phyloP scores from a whole-genome alignment of 345 rosid genomes.

The Eucalyptus regnans region DNA sequence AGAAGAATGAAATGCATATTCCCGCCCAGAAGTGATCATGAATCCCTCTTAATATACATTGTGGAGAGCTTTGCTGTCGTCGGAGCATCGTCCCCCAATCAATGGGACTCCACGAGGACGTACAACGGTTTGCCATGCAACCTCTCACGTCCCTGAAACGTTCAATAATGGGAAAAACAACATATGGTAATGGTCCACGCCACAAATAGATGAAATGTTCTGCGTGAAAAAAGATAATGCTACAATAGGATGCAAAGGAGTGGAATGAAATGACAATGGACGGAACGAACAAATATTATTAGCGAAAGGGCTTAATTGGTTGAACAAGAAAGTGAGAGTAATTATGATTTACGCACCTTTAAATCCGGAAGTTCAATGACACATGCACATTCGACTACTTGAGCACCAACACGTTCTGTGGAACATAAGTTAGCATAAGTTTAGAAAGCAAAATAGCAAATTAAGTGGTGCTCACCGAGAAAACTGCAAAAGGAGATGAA shows the following conservation, averaged over 20 bases:
- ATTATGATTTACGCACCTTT: conserved; percentile 22
- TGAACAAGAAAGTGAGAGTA: background rate
- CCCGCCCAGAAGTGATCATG: background rate
- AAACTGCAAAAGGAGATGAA: background rate
- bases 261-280: background rate
- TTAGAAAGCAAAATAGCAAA: background rate
- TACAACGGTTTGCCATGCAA: conserved; percentile 47
- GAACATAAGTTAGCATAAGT: background rate
- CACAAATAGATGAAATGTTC: background rate
- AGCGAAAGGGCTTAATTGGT: background rate
- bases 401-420: conserved; percentile 86
- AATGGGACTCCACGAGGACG: conserved; percentile 56
- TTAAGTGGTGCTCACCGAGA: background rate
- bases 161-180: background rate
- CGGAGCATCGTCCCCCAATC: background rate
- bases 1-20: background rate
- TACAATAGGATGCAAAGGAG: background rate
- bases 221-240: background rate
- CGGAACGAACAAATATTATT: background rate
- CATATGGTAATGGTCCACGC: background rate
- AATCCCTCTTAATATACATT: background rate
- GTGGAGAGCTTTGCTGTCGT: background rate
- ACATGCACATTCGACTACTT: conserved; percentile 85
- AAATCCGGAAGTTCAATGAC: conserved; percentile 82
- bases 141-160: conserved; percentile 51